These are phyloP conservation scores for Mortierella sp. DNA, from an alignment of 371 early-diverging fungal genomes.

Conservation along the genomic window DNA sequence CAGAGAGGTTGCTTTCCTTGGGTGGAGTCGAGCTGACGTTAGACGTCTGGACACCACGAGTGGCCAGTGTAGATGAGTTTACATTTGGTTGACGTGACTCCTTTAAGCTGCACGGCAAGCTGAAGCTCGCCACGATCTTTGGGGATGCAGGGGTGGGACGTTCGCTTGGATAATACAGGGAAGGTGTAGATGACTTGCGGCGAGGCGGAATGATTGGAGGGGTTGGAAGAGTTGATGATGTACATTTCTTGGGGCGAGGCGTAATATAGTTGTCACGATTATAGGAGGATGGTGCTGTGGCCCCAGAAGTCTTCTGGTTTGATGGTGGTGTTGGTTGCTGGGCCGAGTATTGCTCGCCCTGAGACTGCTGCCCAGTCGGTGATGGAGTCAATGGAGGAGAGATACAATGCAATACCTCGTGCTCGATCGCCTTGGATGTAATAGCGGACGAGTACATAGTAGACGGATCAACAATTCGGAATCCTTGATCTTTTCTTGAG, in stretches of 20 bases:
- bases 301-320: conserved; percentile 23
- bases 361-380: conserved; percentile 3
- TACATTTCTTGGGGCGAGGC: not conserved
- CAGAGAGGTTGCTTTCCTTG: no score
- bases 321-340: conserved; percentile 2
- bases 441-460: conserved; percentile 2
- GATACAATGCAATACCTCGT: conserved; percentile 1
- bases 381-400: conserved; percentile 31
- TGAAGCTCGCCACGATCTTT: no score
- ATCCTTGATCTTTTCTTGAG: conserved; percentile 19
- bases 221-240: not conserved
- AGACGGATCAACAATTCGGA: conserved; percentile 25
- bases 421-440: not conserved
- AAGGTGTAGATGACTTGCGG: conserved; percentile 31
- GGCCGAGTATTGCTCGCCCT: not conserved
- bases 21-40: no score
- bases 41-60: no score
- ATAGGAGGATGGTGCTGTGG: conserved; percentile 12
- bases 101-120: no score
- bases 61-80: no score
- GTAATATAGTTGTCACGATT: not conserved
- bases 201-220: conserved; percentile 29
- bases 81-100: no score
- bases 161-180: no score
- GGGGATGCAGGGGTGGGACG: no score